Percentiles rank a stretch among this genome's conserved stretches.
Evolutionary conservation across 1,139 yeast species (phyloP).

Genomic region (Sugiyamaella paludigena): DNA sequence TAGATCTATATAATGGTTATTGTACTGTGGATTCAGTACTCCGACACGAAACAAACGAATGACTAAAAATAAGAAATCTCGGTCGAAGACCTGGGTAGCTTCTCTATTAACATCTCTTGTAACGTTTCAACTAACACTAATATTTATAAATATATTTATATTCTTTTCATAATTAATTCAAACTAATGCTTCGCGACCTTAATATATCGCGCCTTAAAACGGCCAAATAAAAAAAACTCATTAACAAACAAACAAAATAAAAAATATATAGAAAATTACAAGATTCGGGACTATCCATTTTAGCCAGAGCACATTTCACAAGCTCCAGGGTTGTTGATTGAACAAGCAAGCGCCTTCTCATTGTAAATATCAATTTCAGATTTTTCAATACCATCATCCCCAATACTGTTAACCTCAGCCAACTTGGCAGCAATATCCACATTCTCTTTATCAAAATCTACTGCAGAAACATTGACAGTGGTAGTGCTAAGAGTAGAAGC

Average conservation of each 20-base stretch:
- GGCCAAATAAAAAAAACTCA: conserved; percentile 19
- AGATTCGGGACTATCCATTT: conserved; percentile 20
- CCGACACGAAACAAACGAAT: too few species aligned
- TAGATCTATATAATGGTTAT: too few species aligned
- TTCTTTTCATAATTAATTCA: conserved; percentile 44
- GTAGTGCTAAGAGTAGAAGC: conserved; percentile 15
- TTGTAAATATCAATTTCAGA: conserved; percentile 70
- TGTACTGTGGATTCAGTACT: too few species aligned
- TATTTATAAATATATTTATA: conserved; percentile 13
- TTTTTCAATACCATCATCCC: conserved; percentile 27
- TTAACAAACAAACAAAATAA: conserved; percentile 3
- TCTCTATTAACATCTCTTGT: too few species aligned
- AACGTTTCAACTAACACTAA: neutral
- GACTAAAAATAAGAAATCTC: too few species aligned
- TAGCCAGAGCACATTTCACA: conserved; percentile 99
- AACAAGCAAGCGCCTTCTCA: conserved; percentile 93
- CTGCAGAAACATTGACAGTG: conserved; percentile 16
- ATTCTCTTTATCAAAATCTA: conserved; percentile 15
- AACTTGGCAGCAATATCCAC: conserved; percentile 17
- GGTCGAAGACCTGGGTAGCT: too few species aligned
- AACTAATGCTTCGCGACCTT: neutral
- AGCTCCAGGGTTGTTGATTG: conserved; percentile 93
- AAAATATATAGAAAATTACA: conserved; percentile 5
- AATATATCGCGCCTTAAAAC: neutral
- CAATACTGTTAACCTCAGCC: conserved; percentile 13